phyloP scores from a whole-genome alignment of 2,329 filamentous ascomycete species.

The Penicillium sp. region DNA sequence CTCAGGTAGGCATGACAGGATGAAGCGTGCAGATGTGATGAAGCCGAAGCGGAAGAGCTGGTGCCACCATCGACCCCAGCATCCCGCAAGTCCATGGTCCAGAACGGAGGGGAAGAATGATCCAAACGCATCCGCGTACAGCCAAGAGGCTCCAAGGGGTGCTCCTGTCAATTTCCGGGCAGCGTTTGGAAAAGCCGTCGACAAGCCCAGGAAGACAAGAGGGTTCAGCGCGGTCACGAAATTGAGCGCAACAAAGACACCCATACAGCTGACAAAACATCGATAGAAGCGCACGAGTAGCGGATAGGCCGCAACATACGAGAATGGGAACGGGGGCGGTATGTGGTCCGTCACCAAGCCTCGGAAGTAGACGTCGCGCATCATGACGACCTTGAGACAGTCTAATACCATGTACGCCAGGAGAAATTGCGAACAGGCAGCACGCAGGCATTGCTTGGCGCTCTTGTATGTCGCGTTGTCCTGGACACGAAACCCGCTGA shows the following conservation, averaged over 20 bases:
- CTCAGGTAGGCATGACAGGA: constrained; percentile 24
- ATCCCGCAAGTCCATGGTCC: constrained; percentile 67
- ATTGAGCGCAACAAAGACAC: constrained; percentile 56
- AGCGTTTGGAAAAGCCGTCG: constrained; percentile 44
- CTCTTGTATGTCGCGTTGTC: constrained; percentile 34
- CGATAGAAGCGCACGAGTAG: constrained; percentile 51
- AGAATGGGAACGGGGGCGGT: constrained; percentile 42
- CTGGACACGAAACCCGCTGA: constrained; percentile 11
- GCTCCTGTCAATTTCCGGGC: constrained; percentile 57
- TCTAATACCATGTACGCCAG: constrained; percentile 64
- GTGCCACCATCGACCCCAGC: constrained; percentile 88
- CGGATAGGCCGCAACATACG: constrained; percentile 39
- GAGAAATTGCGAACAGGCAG: constrained; percentile 44
- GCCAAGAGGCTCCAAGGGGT: constrained; percentile 54
- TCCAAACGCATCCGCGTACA: constrained; percentile 57
- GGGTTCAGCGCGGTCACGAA: constrained; percentile 57
- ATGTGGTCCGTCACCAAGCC: constrained; percentile 46
- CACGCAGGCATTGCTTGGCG: constrained; percentile 42
- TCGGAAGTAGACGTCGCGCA: constrained; percentile 73
- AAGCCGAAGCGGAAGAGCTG: constrained; percentile 70
- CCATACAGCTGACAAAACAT: constrained; percentile 50
- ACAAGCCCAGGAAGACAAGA: constrained; percentile 52
- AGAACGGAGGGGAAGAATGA: constrained; percentile 34
- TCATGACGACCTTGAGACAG: constrained; percentile 60
- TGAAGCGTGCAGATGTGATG: constrained; percentile 35